Conservation (phyloP, 78 protist species). For the Planoprotostelium fungivorum region DNA sequence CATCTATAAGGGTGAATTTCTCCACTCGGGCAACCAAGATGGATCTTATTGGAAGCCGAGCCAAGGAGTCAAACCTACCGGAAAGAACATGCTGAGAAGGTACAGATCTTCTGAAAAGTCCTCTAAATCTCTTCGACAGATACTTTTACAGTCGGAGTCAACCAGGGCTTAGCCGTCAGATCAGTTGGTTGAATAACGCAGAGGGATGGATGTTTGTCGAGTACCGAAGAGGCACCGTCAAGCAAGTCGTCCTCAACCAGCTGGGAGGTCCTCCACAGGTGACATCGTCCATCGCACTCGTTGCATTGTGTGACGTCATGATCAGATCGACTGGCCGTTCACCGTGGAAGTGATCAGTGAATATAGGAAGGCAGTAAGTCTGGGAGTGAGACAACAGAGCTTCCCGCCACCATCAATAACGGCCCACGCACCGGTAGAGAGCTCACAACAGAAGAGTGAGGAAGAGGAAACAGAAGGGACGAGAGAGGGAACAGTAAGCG, state of each 20-base stretch:
- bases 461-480: too few species aligned
- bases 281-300: background rate
- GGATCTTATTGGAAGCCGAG: background rate
- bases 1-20: background rate
- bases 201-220: background rate
- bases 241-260: background rate
- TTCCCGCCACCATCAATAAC: too few species aligned
- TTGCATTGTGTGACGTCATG: background rate
- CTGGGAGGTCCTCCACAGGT: background rate
- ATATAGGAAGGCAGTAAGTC: background rate
- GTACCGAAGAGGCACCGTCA: background rate
- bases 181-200: background rate
- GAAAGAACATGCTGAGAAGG: background rate
- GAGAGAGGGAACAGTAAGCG: too few species aligned
- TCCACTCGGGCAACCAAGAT: background rate
- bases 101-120: too few species aligned
- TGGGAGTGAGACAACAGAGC: too few species aligned
- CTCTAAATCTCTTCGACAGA: too few species aligned
- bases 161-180: background rate
- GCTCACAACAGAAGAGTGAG: too few species aligned
- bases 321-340: background rate
- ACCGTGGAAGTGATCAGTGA: background rate
- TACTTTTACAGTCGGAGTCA: background rate
- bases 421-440: too few species aligned
- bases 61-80: background rate